A percentile compares a stretch with the other conserved stretches of the same genome.
Evolutionary conservation across 805 yeast species (phyloP).

Genomic region (Metschnikowia lunata): DNA sequence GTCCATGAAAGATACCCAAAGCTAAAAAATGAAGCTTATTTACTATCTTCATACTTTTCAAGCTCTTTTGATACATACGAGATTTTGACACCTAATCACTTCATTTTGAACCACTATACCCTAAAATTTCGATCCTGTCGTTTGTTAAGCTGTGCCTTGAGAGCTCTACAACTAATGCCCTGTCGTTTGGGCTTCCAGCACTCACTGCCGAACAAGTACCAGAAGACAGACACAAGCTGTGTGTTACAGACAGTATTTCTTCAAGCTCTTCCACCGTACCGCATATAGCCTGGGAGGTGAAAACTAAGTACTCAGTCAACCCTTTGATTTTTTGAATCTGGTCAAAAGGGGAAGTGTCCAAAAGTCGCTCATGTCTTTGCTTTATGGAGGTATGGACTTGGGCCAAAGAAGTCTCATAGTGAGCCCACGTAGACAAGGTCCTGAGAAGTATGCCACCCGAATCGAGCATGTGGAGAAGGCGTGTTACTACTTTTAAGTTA

Average conservation of each 20-base stretch:
- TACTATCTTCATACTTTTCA: no score
- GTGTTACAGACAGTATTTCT: neutral
- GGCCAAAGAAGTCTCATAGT: slow-evolving; percentile 4
- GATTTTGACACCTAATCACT: no score
- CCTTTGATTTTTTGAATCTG: neutral
- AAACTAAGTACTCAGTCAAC: neutral
- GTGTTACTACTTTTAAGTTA: neutral
- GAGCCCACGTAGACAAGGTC: slow-evolving; percentile 4
- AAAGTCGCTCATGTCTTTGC: slow-evolving; percentile 1
- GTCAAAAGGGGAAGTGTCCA: slow-evolving; percentile 3
- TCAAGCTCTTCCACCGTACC: slow-evolving; percentile 4
- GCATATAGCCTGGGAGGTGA: slow-evolving; percentile 1
- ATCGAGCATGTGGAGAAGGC: neutral
- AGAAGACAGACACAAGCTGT: neutral
- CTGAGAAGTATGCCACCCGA: slow-evolving; percentile 3
- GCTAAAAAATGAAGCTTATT: no score
- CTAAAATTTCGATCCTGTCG: no score
- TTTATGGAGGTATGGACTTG: neutral
- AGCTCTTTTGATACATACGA: no score
- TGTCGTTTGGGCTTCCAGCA: neutral
- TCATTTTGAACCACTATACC: no score
- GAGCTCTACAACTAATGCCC: slow-evolving; percentile 1
- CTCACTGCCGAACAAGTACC: neutral
- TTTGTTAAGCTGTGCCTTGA: neutral
- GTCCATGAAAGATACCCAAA: no score